Base-by-base conservation (phyloP, 1,284 basidiomycete genomes). In the Irpex sp. region DNA sequence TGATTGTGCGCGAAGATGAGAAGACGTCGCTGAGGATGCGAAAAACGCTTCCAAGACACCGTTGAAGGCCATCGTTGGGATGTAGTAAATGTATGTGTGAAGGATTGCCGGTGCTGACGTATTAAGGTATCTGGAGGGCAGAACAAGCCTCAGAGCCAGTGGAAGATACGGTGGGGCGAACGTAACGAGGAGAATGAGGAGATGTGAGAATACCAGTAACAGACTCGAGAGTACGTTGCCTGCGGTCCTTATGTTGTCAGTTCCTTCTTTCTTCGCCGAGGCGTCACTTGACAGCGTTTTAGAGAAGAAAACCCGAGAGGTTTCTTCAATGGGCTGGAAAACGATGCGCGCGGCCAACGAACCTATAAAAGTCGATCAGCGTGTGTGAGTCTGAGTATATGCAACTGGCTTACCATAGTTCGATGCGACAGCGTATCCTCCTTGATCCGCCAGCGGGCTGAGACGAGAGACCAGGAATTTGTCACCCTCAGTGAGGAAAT, bases 401-500 rank as follows among this genome's bases (percentile, higher is more conserved):
- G 47, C 13, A 50, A 36, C 49, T 9, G 13, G 1, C 85, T 54
- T 56, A 93, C 95, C 95, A 71, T 98, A 98, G 76, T 97, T 97
- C 53, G 92, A 90, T 9, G 96, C 96, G 8, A 98, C 82, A 0
- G 95, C 95, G 73, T 97, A 98, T 2, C 94, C 95, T 8, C 93
- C 95, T 76, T 97, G 95, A 72, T 95, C 91, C 59, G 88, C 81
- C 51, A 96, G 77, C 9, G 91, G 88, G 63, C 93, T 93, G 66
- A 94, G 87, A 68, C 84, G 85, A 0, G 93, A 92, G 26, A 98
- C 82, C 1, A 96, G 84, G 56, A 99, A 79, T 69, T 97, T 95
- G 76, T 99, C 97, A 8, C 93, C 95, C 73, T 99, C 97, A 0
- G 96, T 98, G 35, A 99, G 79, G 66, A 97, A 83, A 72, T 99